Conservation (phyloP, 192 early-diverging fungal genomes). For the Backusella psychrophila region DNA sequence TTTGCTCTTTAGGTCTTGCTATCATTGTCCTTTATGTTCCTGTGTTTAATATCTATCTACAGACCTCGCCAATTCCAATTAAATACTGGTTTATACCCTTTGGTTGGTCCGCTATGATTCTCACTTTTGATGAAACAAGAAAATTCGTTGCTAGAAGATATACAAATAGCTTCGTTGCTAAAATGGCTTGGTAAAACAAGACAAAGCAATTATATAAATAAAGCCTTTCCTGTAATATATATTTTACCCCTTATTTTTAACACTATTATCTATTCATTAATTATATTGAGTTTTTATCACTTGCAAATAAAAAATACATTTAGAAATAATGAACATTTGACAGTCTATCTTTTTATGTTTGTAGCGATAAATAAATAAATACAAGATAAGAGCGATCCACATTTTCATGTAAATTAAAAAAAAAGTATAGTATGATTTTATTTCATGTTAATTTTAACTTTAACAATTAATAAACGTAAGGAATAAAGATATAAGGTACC, state of each 20-base stretch:
- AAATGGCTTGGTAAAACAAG: slow-evolving; percentile 17
- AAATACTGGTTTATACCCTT: slow-evolving; percentile 68
- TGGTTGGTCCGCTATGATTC: slow-evolving; percentile 49
- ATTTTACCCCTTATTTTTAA: neutral
- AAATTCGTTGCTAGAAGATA: slow-evolving; percentile 50
- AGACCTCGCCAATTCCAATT: slow-evolving; percentile 53
- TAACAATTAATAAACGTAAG: slow-evolving; percentile 55
- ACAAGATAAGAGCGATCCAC: neutral
- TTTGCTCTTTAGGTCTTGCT: slow-evolving; percentile 44
- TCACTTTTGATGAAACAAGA: slow-evolving; percentile 61
- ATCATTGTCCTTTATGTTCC: slow-evolving; percentile 54
- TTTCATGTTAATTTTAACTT: neutral
- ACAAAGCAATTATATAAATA: neutral
- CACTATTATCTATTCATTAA: neutral
- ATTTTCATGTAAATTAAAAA: neutral
- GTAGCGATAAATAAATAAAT: neutral
- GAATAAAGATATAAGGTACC: slow-evolving; percentile 83
- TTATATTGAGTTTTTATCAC: neutral
- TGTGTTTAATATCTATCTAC: slow-evolving; percentile 53
- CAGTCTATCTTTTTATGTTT: neutral
- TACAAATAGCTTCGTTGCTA: slow-evolving; percentile 9
- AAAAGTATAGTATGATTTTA: neutral
- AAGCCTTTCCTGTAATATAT: neutral
- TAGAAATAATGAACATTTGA: neutral
- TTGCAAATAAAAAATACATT: neutral